Evolutionary conservation across 306 rosid species (phyloP).

Genomic region (Rosa rugosa): DNA sequence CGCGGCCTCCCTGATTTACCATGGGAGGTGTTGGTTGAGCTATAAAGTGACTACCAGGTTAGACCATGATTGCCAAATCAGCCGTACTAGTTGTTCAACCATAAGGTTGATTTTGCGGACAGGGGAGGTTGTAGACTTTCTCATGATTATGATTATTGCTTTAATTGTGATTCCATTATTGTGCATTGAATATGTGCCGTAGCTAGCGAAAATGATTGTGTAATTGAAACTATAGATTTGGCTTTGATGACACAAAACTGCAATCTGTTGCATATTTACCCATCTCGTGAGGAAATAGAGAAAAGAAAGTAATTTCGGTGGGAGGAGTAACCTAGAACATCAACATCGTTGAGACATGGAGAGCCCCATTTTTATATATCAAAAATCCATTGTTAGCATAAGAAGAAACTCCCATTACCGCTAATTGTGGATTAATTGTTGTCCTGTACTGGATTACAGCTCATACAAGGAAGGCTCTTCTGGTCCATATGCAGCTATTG

Average conservation of each 20-base stretch:
- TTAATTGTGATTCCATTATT: constrained; percentile 3
- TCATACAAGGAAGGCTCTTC: constrained; percentile 24
- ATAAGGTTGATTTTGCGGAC: constrained; percentile 19
- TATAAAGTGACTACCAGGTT: constrained; percentile 15
- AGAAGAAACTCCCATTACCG: constrained; percentile 36
- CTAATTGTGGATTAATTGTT: constrained; percentile 53
- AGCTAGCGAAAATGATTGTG: constrained; percentile 9
- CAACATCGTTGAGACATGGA: constrained; percentile 25
- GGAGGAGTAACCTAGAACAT: constrained; percentile 14
- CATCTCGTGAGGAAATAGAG: neutral
- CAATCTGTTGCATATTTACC: neutral
- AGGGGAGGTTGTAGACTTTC: constrained; percentile 16
- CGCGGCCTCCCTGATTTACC: neutral
- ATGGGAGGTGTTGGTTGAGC: constrained; percentile 40
- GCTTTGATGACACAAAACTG: neutral
- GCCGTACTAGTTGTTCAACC: constrained; percentile 27
- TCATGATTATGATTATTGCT: neutral
- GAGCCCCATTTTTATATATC: neutral
- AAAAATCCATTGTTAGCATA: neutral
- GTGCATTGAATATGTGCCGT: neutral
- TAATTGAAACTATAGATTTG: neutral
- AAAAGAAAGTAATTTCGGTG: neutral
- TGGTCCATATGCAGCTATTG: neutral
- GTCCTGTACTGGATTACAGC: constrained; percentile 48
- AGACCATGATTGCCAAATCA: constrained; percentile 17